These are phyloP conservation scores for Psilocybe tampanensis DNA, from an alignment of 768 basidiomycete species.

Conservation along the genomic window DNA sequence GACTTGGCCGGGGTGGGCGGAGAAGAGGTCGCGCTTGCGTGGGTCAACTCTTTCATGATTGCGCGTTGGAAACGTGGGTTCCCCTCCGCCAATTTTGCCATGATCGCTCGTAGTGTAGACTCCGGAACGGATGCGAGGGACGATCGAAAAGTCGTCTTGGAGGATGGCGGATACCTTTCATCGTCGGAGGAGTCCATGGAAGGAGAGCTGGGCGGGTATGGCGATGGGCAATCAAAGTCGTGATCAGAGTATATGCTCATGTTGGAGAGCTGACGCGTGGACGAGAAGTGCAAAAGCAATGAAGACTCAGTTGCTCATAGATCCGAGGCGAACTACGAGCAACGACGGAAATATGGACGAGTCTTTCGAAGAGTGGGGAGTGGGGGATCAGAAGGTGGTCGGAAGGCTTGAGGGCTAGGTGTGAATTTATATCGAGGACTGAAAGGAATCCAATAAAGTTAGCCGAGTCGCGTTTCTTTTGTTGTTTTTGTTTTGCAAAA, in stretches of 20 bases:
- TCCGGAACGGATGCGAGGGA: conserved; percentile 41
- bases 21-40: conserved; percentile 10
- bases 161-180: conserved; percentile 14
- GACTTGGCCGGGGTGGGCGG: conserved; percentile 16
- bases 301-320: not conserved
- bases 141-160: conserved; percentile 25
- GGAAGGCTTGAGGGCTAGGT: not conserved
- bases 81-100: conserved; percentile 38
- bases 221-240: conserved; percentile 24
- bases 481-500: conserved; percentile 1
- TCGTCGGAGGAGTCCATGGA: conserved; percentile 25
- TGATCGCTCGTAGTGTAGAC: conserved; percentile 37
- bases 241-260: conserved; percentile 10
- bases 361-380: not conserved
- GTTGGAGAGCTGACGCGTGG: not conserved
- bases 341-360: not conserved
- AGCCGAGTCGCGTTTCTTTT: conserved; percentile 11
- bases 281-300: not conserved
- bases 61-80: conserved; percentile 39
- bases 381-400: not conserved
- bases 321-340: not conserved
- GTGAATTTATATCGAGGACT: not conserved
- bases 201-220: conserved; percentile 28
- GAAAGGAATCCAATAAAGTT: conserved; percentile 3
- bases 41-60: conserved; percentile 38